Evolutionary conservation across 2,329 filamentous ascomycete genomes (phyloP).

Genomic region (Aspergillus sp.): DNA sequence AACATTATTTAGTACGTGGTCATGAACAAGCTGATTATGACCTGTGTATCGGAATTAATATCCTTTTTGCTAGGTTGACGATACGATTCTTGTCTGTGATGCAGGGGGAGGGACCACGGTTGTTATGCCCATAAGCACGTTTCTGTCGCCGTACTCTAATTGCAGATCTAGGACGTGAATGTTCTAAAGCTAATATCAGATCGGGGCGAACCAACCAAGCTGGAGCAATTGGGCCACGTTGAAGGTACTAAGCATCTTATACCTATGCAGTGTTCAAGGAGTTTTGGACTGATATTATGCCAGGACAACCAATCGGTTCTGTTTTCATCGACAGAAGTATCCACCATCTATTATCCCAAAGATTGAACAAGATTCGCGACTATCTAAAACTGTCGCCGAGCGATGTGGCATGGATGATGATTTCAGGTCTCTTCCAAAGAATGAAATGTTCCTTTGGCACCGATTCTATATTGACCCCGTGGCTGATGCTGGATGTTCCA

Average conservation of each 20-base stretch:
- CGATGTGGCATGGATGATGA: constrained; percentile 30
- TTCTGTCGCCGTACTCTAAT: constrained; percentile 1
- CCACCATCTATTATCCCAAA: constrained; percentile 23
- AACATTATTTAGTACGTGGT: constrained; percentile 20
- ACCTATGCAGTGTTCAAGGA: background rate
- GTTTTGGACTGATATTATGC: background rate
- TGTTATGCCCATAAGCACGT: background rate
- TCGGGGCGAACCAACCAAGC: constrained; percentile 22
- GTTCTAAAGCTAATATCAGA: constrained; percentile 26
- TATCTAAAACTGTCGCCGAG: constrained; percentile 17
- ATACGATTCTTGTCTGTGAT: constrained; percentile 52
- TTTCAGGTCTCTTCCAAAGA: constrained; percentile 30
- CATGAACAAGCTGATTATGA: background rate
- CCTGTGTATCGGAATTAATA: background rate
- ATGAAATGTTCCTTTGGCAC: constrained; percentile 36
- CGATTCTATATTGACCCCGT: constrained; percentile 22
- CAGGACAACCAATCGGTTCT: constrained; percentile 37
- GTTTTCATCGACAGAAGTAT: constrained; percentile 34
- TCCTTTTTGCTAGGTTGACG: constrained; percentile 29
- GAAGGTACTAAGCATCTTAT: constrained; percentile 14
- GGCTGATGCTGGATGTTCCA: constrained; percentile 30
- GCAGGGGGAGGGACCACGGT: constrained; percentile 50
- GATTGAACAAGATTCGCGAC: constrained; percentile 21
- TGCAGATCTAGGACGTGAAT: constrained; percentile 28
- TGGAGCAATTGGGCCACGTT: constrained; percentile 27